Base-by-base conservation (phyloP, 257 asterid genomes). In the Solanum chilense region DNA sequence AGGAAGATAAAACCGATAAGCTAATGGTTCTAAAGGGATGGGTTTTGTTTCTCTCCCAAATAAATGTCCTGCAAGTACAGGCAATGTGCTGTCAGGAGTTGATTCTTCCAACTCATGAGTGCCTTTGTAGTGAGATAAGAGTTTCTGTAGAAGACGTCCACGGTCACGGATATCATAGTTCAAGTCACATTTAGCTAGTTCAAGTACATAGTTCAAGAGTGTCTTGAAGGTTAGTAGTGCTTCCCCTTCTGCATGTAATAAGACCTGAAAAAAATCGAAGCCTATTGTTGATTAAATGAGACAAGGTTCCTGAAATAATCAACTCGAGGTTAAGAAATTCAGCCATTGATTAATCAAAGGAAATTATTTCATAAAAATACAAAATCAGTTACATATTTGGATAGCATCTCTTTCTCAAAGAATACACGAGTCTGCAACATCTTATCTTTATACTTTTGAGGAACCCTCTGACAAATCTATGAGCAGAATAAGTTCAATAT, bases 111-210 rank as follows among this genome's bases (percentile, higher is more conserved):
- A 82, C 88, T 91, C 89, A 87, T 81, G 86, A 31, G 89, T 87
- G 75, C 92, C 91, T 82, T 87, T 78, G 90, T 88, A 87, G 89
- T 75, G 89, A 76, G 96, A 93, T 78, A 94, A 85, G 87, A 96
- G 90, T 81, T 90, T 93, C 93, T 91, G 93, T 87, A 94, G 83
- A 68, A 95, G 85, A 88, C 97, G 96, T 83, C 95, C 96, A 83
- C 99, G 99, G 87, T 96, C 99, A 60, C 99, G 98, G 89, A 96
- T 91, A 91, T 97, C 99, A 92, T 94, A 97, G 87, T 90, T 93
- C 92, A 90, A 82, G 94, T 95, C 99, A 91, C 90, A 93, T 84
- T 93, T 94, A 87, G 98, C 98, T 88, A 97, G 95, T 74, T 95
- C 98, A 88, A 97, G 95, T 90, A 96, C 87, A 91, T 97, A 96